Evolutionary conservation across 805 yeast species (phyloP), one percentile per base, ranked within the genome.

Genomic region (Kuraishia ogatae): DNA sequence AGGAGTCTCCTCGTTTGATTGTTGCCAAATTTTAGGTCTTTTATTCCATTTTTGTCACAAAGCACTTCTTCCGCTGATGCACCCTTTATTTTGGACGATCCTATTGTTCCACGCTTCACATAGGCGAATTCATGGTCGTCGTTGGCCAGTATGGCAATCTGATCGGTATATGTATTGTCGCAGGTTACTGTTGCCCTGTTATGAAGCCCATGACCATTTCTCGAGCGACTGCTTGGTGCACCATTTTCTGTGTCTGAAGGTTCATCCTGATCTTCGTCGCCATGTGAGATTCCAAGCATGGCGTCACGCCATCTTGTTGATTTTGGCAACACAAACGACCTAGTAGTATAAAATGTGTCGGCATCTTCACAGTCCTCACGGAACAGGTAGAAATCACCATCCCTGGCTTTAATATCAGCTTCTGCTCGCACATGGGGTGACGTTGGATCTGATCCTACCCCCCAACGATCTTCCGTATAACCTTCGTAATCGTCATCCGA

Each of bases 321-420:
- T 23, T 35, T 35, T 39, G 26, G 15, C 15, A n/a, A n/a, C 51
- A 35, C 15, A 24, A 21, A 21, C 52, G 48, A 43, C 50, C 48
- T 51, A 50, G 47, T n/a, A n/a, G 47, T 28, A 43, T 55, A 52
- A n/a, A 55, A 52, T 17, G 24, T n/a, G 43, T 56, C 56, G 20
- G 51, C 54, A 21, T 57, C 57, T 20, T 50, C 53, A 24, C 53
- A 53, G 51, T 54, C 55, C 22, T 54, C 54, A 15, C n/a, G 22
- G 29, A 17, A 21, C 50, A 48, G 8, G 50, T 22, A 10, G 6
- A 5, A 5, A 3, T 3, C 3, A 4, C 22, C 22, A 13, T 19
- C 48, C 48, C 22, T 21, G 22, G 23, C 22, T n/a, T 7, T 8
- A 20, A 2, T n/a, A n/a, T 48, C 50, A 17, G 8, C 29, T 17